Base-by-base conservation (phyloP, 371 early-diverging fungal species). In the Zychaea mexicana region DNA sequence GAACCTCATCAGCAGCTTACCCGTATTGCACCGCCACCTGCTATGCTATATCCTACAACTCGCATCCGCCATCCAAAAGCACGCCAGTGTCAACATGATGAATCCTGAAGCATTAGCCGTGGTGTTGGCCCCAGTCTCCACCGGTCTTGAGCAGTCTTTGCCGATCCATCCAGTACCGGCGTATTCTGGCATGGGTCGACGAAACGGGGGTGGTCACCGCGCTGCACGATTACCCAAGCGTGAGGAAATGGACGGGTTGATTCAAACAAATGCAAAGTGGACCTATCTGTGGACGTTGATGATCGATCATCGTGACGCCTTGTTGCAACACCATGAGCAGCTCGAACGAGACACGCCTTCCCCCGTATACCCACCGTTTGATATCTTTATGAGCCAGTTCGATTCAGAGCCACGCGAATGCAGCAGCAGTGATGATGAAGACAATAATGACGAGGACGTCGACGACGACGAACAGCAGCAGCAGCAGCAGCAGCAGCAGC, bases 81-180 rank as follows among this genome's bases (percentile, higher is more conserved):
- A 74, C 39, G 68, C 59, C 3, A 30, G 66, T 1, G 15, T 54
- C 10, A 81, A 81, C 27, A 67, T 68, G 67, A 81, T 81, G 81
- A 66, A 68, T 26, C 75, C 78, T 1, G 78, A 81, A 54, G 77
- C 81, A 8, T 55, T 81, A 15, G 78, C 81, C 10, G 71, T 76
- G 22, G 77, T 81, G 0, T 65, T 81, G 36, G 81, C 81, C 7
- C 81, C 81, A 15, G 72, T 76, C 4, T 76, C 76, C 42, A 74
- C 77, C 17, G 78, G 78, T 1, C 71, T 77, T 27, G 78, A 81
- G 24, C 72, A 76, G 46, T 22, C 36, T 9, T 21, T 64, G 19
- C 19, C 49, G 5, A 49, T 49, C 22, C 49, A 49, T 19, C 17
- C 17, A 45, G 4, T 7, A 19, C n/a, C 45, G 45, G 45, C 17